These are phyloP conservation scores for Emericellopsis terricola DNA, from an alignment of 495 filamentous ascomycete species.

Conservation along the genomic window DNA sequence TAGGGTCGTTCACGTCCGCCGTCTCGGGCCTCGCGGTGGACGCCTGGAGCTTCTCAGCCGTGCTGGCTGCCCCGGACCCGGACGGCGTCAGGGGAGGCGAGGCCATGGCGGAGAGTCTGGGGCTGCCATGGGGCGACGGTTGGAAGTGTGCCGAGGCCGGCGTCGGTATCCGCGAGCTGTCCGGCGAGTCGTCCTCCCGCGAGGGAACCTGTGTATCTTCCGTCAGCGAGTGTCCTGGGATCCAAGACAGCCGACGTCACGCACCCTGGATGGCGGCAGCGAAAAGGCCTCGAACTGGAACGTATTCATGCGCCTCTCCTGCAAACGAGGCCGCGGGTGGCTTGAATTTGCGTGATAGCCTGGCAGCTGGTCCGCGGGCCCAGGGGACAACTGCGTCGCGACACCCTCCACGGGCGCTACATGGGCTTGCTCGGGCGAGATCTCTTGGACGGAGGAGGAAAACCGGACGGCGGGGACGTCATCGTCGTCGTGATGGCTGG, in stretches of 20 bases:
- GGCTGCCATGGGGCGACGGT: slow-evolving; percentile 22
- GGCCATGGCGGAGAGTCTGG: slow-evolving; percentile 46
- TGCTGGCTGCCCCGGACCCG: slow-evolving; percentile 32
- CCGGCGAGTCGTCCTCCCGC: slow-evolving; percentile 20
- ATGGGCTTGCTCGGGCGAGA: slow-evolving; percentile 30
- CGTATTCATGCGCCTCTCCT: slow-evolving; percentile 65
- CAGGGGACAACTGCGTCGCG: too few relatives aligned
- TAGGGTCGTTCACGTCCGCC: slow-evolving; percentile 13
- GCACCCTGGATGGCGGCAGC: slow-evolving; percentile 68
- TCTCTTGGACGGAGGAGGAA: slow-evolving; percentile 56
- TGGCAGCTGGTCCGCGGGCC: slow-evolving; percentile 28
- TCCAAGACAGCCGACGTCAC: too few relatives aligned
- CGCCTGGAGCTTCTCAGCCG: slow-evolving; percentile 4
- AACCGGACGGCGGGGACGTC: slow-evolving; percentile 51
- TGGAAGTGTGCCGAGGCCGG: slow-evolving; percentile 15
- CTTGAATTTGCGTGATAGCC: too few relatives aligned
- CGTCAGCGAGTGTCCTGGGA: too few relatives aligned
- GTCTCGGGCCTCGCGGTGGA: slow-evolving; percentile 4
- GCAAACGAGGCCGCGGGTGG: too few relatives aligned
- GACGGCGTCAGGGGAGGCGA: slow-evolving; percentile 84
- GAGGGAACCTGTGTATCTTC: slow-evolving; percentile 23
- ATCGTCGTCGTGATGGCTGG: too few relatives aligned
- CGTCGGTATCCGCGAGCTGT: slow-evolving; percentile 15
- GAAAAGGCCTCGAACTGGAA: slow-evolving; percentile 80
- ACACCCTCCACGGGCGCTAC: too few relatives aligned